A percentile compares a stretch with the other conserved stretches of the same genome.
Conservation (phyloP, 2,329 filamentous ascomycete species). For the Aspergillus ustus region DNA sequence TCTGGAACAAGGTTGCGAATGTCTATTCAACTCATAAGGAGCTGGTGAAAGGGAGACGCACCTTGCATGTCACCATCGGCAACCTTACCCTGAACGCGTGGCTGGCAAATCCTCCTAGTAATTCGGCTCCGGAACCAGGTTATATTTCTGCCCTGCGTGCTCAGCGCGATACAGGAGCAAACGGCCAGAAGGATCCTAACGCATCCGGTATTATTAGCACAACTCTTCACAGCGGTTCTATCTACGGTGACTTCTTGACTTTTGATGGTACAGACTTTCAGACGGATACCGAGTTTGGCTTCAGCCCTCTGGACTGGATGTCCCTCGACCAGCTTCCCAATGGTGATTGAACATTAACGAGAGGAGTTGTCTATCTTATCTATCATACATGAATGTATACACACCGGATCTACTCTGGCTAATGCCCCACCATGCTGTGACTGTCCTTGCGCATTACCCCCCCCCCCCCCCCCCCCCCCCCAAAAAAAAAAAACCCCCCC, state of each 20-base stretch:
- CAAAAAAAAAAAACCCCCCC: background rate
- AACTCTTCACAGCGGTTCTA: background rate
- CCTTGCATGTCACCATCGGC: slow-evolving; percentile 3
- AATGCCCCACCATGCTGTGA: no score
- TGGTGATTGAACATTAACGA: no score
- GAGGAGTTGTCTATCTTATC: no score
- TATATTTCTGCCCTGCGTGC: background rate
- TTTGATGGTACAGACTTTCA: background rate
- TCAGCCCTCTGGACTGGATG: no score
- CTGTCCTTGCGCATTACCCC: no score
- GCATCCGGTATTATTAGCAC: background rate
- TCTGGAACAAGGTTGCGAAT: slow-evolving; percentile 50
- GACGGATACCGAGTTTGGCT: no score
- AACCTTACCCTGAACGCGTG: background rate
- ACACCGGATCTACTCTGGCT: no score
- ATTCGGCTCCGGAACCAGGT: background rate
- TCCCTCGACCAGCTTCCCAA: no score
- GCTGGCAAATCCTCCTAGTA: background rate
- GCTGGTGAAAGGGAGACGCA: slow-evolving; percentile 33
- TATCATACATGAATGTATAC: no score
- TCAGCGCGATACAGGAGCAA: background rate
- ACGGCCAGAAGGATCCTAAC: background rate
- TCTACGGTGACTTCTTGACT: background rate
- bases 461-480: no score
- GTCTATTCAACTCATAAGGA: slow-evolving; percentile 50